Percentiles rank a stretch among this genome's conserved stretches.
These are phyloP conservation scores for Aspergillus tubingensis DNA, from an alignment of 2,329 filamentous ascomycete genomes.

Conservation along the genomic window DNA sequence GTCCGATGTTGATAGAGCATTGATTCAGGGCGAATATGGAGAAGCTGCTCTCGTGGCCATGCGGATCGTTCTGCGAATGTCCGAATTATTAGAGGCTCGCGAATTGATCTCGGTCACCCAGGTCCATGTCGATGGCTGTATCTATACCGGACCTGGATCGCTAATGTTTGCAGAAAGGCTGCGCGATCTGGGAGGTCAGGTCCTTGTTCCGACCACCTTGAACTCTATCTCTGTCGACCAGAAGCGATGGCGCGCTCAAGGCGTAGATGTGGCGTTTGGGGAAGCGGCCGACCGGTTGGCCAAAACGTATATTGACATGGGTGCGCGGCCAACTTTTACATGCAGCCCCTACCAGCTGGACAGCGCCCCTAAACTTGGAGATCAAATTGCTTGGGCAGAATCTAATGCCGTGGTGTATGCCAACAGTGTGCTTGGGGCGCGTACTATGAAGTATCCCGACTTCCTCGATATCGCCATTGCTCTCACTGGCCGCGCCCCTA, in stretches of 20 bases:
- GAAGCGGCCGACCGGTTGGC: conserved; percentile 38
- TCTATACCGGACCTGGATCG: conserved; percentile 46
- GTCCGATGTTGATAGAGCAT: conserved; percentile 22
- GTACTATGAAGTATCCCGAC: conserved; percentile 51
- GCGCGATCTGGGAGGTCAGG: conserved; percentile 35
- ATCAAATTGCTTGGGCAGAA: conserved; percentile 49
- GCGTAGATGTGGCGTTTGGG: conserved; percentile 35
- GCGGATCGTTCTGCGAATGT: conserved; percentile 42
- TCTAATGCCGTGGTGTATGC: conserved; percentile 52
- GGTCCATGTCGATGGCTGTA: conserved; percentile 48
- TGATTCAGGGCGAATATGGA: conserved; percentile 36
- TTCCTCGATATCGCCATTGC: conserved; percentile 49
- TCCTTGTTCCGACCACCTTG: conserved; percentile 43
- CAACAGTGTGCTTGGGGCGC: conserved; percentile 50
- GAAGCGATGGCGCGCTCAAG: conserved; percentile 43
- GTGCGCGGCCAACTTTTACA: conserved; percentile 46
- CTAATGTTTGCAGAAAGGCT: conserved; percentile 42
- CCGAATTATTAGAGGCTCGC: conserved; percentile 36
- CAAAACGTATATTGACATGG: conserved; percentile 44
- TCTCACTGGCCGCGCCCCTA: conserved; percentile 42
- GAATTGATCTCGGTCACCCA: conserved; percentile 42
- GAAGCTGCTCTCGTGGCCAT: conserved; percentile 41
- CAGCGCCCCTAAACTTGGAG: conserved; percentile 35
- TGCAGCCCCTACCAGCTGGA: conserved; percentile 49
- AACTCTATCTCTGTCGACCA: conserved; percentile 50